phyloP scores from a whole-genome alignment of 768 basidiomycete species.

The Xanthoconium stramineum region DNA sequence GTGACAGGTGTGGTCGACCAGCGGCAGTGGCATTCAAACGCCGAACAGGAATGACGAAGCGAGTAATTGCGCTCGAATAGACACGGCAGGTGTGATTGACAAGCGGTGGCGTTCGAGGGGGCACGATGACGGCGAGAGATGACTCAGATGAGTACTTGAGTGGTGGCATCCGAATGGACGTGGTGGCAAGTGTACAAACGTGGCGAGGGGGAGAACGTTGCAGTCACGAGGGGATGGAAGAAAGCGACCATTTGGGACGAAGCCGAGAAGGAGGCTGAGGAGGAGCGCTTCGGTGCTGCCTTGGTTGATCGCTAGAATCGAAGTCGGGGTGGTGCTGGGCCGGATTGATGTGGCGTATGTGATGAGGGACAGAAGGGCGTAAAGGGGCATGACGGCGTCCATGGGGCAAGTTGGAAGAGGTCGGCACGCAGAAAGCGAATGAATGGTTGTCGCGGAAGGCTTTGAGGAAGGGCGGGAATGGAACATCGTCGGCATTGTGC shows the following conservation, averaged over 20 bases:
- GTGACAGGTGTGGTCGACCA: no score
- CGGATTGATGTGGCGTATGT: conserved; percentile 29
- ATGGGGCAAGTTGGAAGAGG: conserved; percentile 43
- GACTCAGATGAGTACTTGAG: no score
- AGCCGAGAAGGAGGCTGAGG: conserved; percentile 47
- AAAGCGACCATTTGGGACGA: conserved; percentile 46
- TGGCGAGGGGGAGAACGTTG: conserved; percentile 44
- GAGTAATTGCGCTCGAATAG: no score
- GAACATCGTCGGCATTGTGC: conserved; percentile 10
- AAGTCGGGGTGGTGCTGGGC: background rate
- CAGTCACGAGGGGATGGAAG: conserved; percentile 42
- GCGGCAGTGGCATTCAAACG: no score
- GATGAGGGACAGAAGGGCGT: conserved; percentile 45
- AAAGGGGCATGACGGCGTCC: conserved; percentile 45
- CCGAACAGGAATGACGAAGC: no score
- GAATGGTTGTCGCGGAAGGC: conserved; percentile 37
- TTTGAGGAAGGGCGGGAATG: conserved; percentile 47
- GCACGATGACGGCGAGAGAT: no score
- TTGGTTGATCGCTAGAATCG: conserved; percentile 35
- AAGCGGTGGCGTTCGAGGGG: no score
- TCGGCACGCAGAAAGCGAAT: conserved; percentile 38
- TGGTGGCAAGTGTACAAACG: no score
- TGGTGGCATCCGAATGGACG: no score
- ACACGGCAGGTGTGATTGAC: no score
- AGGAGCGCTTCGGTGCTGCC: conserved; percentile 50